These are phyloP conservation scores for Diaporthe sp. DNA, from an alignment of 2,329 filamentous ascomycete genomes.

Conservation along the genomic window DNA sequence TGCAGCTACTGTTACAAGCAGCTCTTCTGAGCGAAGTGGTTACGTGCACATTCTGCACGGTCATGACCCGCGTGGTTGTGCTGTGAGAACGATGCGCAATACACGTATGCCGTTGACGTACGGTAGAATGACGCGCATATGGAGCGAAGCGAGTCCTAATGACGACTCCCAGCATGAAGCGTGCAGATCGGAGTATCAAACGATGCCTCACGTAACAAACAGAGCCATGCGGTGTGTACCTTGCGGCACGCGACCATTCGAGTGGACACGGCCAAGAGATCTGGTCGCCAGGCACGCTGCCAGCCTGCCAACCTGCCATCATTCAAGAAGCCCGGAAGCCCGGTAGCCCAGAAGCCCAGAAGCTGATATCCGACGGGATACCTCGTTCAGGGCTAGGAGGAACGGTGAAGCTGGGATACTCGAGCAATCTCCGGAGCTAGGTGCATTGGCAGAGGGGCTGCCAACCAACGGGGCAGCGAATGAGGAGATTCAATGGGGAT, in stretches of 20 bases:
- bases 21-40: background rate
- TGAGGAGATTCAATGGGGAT: background rate
- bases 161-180: background rate
- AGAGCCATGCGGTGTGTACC: background rate
- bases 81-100: background rate
- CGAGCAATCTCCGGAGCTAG: slow-evolving; percentile 23
- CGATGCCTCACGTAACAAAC: background rate
- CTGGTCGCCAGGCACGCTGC: background rate
- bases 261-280: slow-evolving; percentile 24
- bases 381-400: background rate
- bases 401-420: background rate
- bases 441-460: slow-evolving; percentile 1
- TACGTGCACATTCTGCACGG: background rate
- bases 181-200: slow-evolving; percentile 1
- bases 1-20: background rate
- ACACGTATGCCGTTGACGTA: background rate
- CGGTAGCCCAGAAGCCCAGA: background rate
- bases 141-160: background rate
- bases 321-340: background rate
- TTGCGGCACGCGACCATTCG: slow-evolving; percentile 15
- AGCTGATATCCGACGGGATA: slow-evolving; percentile 16
- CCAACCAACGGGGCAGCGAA: background rate
- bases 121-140: background rate
- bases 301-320: background rate
- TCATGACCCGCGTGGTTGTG: background rate